These are phyloP conservation scores for Penium margaritaceum DNA, from an alignment of 139 green algal genomes.

Conservation along the genomic window DNA sequence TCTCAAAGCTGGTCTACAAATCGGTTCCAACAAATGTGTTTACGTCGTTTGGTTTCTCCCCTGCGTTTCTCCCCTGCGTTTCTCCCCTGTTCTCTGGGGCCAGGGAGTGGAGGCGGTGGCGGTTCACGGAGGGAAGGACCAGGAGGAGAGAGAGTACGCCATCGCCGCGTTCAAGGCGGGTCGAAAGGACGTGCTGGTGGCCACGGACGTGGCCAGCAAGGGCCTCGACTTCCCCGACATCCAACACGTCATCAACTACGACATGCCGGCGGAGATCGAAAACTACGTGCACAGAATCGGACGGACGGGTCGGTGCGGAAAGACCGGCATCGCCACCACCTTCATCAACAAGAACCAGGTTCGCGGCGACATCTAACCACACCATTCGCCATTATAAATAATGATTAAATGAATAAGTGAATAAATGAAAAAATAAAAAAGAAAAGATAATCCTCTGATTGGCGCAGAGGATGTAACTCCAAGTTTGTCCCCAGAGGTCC, in stretches of 20 bases:
- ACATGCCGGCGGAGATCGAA: constrained; percentile 97
- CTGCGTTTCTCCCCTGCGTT: neutral
- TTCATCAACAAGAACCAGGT: constrained; percentile 91
- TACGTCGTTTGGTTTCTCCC: neutral
- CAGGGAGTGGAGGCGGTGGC: constrained; percentile 91
- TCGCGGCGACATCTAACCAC: too few relatives aligned
- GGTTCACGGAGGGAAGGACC: constrained; percentile 90
- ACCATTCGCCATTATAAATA: too few relatives aligned
- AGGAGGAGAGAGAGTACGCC: constrained; percentile 75
- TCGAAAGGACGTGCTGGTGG: constrained; percentile 88
- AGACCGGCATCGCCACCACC: constrained; percentile 96
- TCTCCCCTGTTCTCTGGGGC: too few relatives aligned
- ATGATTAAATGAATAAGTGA: too few relatives aligned
- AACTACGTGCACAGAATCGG: constrained; percentile 90
- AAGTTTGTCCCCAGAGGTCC: too few relatives aligned
- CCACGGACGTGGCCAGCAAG: constrained; percentile 93
- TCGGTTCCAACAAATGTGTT: neutral
- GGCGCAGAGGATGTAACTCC: too few relatives aligned
- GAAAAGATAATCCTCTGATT: too few relatives aligned
- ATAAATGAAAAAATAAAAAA: too few relatives aligned
- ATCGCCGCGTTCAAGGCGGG: constrained; percentile 87
- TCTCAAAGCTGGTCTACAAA: too few relatives aligned
- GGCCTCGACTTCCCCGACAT: constrained; percentile 74
- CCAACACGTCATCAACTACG: constrained; percentile 97
- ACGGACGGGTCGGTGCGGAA: constrained; percentile 76